Conservation (phyloP, 192 early-diverging fungal species). For the Dispira parvispora region DNA sequence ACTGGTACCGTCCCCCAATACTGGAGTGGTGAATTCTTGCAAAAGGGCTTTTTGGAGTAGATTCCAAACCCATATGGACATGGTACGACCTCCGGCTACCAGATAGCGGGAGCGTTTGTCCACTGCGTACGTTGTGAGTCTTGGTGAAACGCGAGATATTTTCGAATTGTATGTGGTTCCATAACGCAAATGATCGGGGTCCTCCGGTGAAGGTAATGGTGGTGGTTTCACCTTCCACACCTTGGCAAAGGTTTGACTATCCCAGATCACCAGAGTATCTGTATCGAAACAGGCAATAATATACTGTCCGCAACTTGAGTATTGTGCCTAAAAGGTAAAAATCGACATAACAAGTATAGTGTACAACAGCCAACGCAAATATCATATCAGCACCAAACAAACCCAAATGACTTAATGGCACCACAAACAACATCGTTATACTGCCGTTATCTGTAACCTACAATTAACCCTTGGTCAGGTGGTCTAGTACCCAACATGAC, state of each 20-base stretch:
- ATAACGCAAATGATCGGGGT: background rate
- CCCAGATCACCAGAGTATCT: slow-evolving; percentile 6
- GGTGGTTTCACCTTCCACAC: slow-evolving; percentile 9
- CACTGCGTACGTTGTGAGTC: background rate
- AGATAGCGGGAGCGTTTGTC: background rate
- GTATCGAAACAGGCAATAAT: slow-evolving; percentile 7
- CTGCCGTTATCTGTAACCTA: background rate
- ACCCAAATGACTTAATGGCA: background rate
- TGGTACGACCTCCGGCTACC: background rate
- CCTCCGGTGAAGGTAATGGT: background rate
- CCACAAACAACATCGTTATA: background rate
- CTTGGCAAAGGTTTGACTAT: slow-evolving; percentile 3
- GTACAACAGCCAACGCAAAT: no score
- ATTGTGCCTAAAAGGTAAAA: background rate
- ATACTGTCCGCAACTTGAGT: background rate
- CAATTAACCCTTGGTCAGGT: no score
- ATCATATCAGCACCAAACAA: no score
- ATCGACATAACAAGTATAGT: no score
- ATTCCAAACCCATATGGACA: slow-evolving; percentile 5
- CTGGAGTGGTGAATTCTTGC: slow-evolving; percentile 9
- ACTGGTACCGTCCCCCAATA: slow-evolving; percentile 1
- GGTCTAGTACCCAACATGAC: no score
- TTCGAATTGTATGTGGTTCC: background rate
- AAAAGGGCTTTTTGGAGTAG: background rate
- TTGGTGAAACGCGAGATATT: background rate